Evolutionary conservation across 75 land plant species (phyloP).

Genomic region (Sequoia sempervirens): DNA sequence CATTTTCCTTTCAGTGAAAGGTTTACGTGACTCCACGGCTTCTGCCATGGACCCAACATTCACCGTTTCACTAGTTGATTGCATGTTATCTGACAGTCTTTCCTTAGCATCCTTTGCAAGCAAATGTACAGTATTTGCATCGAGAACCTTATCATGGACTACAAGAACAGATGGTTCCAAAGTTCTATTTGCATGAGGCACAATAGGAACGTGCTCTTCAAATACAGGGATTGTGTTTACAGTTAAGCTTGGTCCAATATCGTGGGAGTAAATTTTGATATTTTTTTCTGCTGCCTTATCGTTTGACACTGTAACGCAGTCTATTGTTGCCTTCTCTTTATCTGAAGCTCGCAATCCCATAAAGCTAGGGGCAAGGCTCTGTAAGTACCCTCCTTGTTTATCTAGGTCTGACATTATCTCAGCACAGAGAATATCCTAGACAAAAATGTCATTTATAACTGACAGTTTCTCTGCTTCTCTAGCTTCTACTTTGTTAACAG

Average conservation of each 20-base stretch:
- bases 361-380: background rate
- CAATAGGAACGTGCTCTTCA: background rate
- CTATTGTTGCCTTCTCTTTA: background rate
- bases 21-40: background rate
- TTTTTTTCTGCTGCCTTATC: background rate
- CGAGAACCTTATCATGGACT: conserved; percentile 2
- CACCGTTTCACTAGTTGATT: background rate
- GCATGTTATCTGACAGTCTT: background rate
- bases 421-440: background rate
- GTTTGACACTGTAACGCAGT: background rate
- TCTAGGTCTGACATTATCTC: background rate
- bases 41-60: background rate
- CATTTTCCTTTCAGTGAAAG: background rate
- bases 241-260: background rate
- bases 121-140: background rate
- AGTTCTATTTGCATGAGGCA: background rate
- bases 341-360: background rate
- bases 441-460: background rate
- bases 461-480: background rate
- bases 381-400: background rate
- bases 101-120: conserved; percentile 5
- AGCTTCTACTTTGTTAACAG: background rate
- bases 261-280: background rate
- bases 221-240: background rate
- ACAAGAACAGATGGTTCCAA: background rate